phyloP scores from a whole-genome alignment of 2,329 filamentous ascomycete genomes.

The Trichoderma endophyticum region DNA sequence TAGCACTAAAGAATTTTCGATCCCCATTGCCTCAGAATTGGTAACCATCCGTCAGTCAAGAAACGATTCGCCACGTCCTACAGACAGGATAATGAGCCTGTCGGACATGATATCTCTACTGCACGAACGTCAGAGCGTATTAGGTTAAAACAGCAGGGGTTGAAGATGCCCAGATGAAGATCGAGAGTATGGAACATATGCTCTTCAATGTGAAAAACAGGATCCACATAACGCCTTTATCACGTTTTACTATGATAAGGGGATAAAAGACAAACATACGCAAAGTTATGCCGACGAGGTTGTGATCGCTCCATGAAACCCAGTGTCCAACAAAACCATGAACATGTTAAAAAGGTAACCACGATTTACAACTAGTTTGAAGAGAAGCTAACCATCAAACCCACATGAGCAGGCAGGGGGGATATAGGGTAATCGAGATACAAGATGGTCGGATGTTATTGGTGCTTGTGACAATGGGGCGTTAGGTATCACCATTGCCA shows the following conservation, averaged over 20 bases:
- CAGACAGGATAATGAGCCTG: not conserved
- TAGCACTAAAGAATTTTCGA: too few species aligned
- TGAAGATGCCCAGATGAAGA: not conserved
- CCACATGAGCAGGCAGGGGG: too few species aligned
- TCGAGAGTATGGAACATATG: not conserved
- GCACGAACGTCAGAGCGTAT: too few species aligned
- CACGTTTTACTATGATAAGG: not conserved
- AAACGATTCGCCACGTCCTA: not conserved
- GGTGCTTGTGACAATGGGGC: not conserved
- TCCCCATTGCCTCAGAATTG: not conserved
- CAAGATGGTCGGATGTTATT: too few species aligned
- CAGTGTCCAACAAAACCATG: not conserved
- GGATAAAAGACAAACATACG: not conserved
- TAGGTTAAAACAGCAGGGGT: not conserved
- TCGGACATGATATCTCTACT: too few species aligned
- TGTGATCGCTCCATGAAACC: not conserved
- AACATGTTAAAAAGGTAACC: not conserved
- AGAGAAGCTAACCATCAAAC: not conserved
- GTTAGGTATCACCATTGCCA: not conserved
- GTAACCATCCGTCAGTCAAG: not conserved
- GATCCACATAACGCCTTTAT: not conserved
- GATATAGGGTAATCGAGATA: not conserved
- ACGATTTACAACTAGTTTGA: not conserved
- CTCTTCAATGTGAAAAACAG: not conserved
- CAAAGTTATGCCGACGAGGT: not conserved